Base-by-base conservation (phyloP, 257 asterid genomes). In the Mentha longifolia region DNA sequence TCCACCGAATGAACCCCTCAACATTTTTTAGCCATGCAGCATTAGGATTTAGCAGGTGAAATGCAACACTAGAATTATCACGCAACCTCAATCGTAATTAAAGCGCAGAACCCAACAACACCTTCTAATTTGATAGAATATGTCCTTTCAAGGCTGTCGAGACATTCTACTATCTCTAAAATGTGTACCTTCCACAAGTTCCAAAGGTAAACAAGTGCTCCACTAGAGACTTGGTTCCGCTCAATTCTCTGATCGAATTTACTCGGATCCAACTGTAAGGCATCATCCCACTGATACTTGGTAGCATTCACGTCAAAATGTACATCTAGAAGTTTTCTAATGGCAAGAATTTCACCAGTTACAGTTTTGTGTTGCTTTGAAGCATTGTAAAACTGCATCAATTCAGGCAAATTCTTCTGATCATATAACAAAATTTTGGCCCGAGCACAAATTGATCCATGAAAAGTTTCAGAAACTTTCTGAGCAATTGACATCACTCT, bases 11-110 rank as follows among this genome's bases (percentile, higher is more conserved):
- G 61, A 74, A 81, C 50, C 62, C 54, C 50, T 43, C 77, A 51
- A 77, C 67, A 41, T 65, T 71, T 45, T 47, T 78, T 6, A 71
- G 80, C 93, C 93, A 89, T 20, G 77, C 72, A n/a, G 93, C 85
- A 4, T 72, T 74, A 1, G 87, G 87, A 17, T 71, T 82, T 73
- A 85, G 15, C 79, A 89, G 54, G 7, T 70, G 61, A 52, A 46
- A 83, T 11, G 69, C 15, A 15, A 16, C 63, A 31, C 69, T 80
- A 0, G 28, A 7, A 30, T 71, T 50, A 56, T 79, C 47, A 1
- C 17, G 33, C 25, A 65, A 62, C 80, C 82, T 84, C 67, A 85
- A 76, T 15, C 96, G 74, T 80, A 87, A 35, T 68, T 62, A 59
- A 77, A 55, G n/a, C n/a, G 57, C 84, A 82, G 72, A 85, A 79